Percentiles rank a stretch among this genome's conserved stretches.
Evolutionary conservation across 2,329 filamentous ascomycete species (phyloP).

Genomic region (Exophiala oligosperma): DNA sequence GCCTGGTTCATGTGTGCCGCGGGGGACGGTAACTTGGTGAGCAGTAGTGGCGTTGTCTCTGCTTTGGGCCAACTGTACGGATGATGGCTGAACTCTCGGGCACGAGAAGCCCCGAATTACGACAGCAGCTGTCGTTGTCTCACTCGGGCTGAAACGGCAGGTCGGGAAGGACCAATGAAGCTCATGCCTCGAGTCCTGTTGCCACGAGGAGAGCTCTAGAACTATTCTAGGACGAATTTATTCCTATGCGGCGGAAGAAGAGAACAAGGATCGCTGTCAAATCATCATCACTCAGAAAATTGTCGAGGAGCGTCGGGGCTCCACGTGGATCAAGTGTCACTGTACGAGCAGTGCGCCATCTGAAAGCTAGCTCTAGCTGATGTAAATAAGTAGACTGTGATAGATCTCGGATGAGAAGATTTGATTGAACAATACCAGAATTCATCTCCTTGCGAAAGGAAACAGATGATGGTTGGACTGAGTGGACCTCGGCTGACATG

Average conservation of each 20-base stretch:
- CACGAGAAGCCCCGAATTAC: constrained; percentile 2
- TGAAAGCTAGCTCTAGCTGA: constrained; percentile 9
- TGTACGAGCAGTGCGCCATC: constrained; percentile 4
- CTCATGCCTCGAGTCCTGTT: not conserved
- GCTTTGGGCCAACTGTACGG: constrained; percentile 10
- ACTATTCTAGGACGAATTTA: constrained; percentile 4
- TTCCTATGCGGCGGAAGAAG: constrained; percentile 6
- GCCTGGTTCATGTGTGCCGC: constrained; percentile 36
- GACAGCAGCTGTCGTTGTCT: not conserved
- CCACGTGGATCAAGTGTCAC: constrained; percentile 1
- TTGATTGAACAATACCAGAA: constrained; percentile 3
- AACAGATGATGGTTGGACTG: not conserved
- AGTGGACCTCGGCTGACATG: constrained; percentile 2
- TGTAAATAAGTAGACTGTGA: constrained; percentile 4
- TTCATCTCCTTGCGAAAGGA: not conserved
- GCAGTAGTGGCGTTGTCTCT: constrained; percentile 13
- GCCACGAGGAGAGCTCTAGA: constrained; percentile 1
- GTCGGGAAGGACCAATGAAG: not conserved
- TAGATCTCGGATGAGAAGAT: constrained; percentile 9
- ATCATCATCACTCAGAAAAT: constrained; percentile 3
- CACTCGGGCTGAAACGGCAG: constrained; percentile 3
- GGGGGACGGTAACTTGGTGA: constrained; percentile 31
- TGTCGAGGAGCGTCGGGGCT: not conserved
- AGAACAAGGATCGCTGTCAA: constrained; percentile 5
- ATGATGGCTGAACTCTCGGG: not conserved